A percentile compares a stretch with the other conserved stretches of the same genome.
Evolutionary conservation across 768 basidiomycete species (phyloP).

Genomic region (Scleroderma bovista): DNA sequence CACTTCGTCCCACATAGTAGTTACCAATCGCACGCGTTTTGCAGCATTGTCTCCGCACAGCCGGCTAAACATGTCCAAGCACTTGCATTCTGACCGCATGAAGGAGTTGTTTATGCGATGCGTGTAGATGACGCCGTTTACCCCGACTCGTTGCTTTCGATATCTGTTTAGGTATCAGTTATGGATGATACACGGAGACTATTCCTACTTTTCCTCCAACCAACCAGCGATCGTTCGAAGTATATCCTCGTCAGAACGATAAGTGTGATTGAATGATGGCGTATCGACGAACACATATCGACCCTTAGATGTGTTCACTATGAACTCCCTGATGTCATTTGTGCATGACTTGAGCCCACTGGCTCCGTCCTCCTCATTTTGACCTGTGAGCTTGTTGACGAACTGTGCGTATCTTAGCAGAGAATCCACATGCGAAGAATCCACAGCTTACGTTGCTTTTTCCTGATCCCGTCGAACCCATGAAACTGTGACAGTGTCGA

Average conservation of each 20-base stretch:
- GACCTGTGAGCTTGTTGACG: neutral
- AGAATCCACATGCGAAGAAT: neutral
- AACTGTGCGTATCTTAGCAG: neutral
- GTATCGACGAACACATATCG: neutral
- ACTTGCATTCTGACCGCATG: neutral
- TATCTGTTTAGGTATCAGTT: neutral
- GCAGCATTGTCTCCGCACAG: neutral
- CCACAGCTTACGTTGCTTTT: neutral
- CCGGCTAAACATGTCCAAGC: neutral
- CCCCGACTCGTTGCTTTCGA: neutral
- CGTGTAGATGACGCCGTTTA: neutral
- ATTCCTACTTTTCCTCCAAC: neutral
- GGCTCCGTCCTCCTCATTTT: neutral
- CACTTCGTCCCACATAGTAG: neutral
- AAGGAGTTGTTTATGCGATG: neutral
- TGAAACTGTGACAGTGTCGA: neutral
- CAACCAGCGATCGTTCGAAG: neutral
- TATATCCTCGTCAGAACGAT: neutral
- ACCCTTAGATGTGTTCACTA: too few relatives aligned
- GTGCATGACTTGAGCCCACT: neutral
- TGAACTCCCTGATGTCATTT: neutral
- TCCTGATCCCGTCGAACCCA: neutral
- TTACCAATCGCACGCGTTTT: neutral
- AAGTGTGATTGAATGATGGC: neutral
- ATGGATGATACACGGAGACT: neutral